phyloP scores from a whole-genome alignment of 495 filamentous ascomycete genomes.

The Tetracladium marchalianum region DNA sequence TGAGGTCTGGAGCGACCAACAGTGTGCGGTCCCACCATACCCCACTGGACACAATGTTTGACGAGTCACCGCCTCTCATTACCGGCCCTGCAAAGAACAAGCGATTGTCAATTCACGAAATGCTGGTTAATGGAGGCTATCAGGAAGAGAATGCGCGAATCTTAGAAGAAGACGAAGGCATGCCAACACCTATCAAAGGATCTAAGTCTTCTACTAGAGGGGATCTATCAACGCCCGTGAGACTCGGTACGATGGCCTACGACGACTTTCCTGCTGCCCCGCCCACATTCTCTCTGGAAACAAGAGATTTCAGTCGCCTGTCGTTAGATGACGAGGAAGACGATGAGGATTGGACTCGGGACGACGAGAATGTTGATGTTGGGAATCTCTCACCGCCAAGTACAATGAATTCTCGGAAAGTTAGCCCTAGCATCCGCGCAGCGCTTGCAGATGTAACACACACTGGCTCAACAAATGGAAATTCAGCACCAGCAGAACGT shows the following conservation, averaged over 20 bases:
- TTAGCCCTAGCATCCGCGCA: slow-evolving; percentile 34
- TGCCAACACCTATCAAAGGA: slow-evolving; percentile 44
- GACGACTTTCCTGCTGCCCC: slow-evolving; percentile 11
- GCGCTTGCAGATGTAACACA: slow-evolving; percentile 34
- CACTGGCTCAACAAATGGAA: slow-evolving; percentile 21
- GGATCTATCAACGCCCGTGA: slow-evolving; percentile 13
- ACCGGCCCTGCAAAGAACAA: slow-evolving; percentile 15
- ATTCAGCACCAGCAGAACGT: slow-evolving; percentile 30
- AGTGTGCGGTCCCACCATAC: slow-evolving; percentile 39
- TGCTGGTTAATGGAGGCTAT: slow-evolving; percentile 22
- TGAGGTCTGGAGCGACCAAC: slow-evolving; percentile 70
- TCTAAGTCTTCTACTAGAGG: slow-evolving; percentile 10
- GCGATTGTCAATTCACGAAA: slow-evolving; percentile 15
- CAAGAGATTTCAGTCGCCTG: slow-evolving; percentile 32
- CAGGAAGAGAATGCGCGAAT: slow-evolving; percentile 45
- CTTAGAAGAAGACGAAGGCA: slow-evolving; percentile 55
- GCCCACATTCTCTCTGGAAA: slow-evolving; percentile 20
- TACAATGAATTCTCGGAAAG: slow-evolving; percentile 25
- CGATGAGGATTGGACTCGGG: slow-evolving; percentile 52
- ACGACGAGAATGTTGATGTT: slow-evolving; percentile 39
- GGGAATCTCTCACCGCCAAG: slow-evolving; percentile 45
- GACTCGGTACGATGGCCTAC: slow-evolving; percentile 3
- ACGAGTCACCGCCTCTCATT: slow-evolving; percentile 50
- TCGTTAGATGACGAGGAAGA: slow-evolving; percentile 49
- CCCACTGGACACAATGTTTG: slow-evolving; percentile 79